Evolutionary conservation across 2,329 filamentous ascomycete species (phyloP).

Genomic region (Emericellopsis cladophorae): DNA sequence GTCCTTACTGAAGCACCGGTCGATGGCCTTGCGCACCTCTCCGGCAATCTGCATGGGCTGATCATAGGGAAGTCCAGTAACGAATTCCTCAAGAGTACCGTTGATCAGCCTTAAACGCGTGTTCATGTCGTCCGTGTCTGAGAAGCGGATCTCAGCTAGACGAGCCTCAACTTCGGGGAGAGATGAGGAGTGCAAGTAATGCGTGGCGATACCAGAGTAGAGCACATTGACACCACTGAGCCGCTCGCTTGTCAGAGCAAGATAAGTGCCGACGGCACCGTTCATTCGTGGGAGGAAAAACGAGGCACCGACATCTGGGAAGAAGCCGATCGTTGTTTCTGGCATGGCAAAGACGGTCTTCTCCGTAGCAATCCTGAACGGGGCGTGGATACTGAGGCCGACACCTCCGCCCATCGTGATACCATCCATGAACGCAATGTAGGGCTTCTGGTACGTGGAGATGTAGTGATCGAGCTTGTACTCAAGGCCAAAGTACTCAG

Average conservation of each 20-base stretch:
- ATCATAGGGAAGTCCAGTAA: constrained; percentile 69
- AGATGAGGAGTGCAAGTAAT: constrained; percentile 87
- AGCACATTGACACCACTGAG: constrained; percentile 76
- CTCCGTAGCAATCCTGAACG: constrained; percentile 93
- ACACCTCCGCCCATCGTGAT: constrained; percentile 98
- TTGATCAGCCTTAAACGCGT: constrained; percentile 64
- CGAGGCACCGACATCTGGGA: constrained; percentile 91
- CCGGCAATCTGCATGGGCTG: constrained; percentile 57
- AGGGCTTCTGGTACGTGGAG: constrained; percentile 85
- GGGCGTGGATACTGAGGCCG: constrained; percentile 85
- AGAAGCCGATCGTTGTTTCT: constrained; percentile 96
- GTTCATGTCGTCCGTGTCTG: constrained; percentile 54
- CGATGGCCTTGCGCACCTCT: constrained; percentile 65
- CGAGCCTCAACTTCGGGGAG: constrained; percentile 71
- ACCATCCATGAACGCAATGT: constrained; percentile 92
- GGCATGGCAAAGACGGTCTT: constrained; percentile 96
- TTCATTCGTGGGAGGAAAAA: constrained; percentile 92
- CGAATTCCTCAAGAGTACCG: constrained; percentile 83
- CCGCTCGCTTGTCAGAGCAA: constrained; percentile 79
- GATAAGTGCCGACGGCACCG: constrained; percentile 77
- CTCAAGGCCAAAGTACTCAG: constrained; percentile 85
- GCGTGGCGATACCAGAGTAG: constrained; percentile 85
- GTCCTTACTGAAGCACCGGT: constrained; percentile 63
- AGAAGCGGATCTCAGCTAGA: constrained; percentile 80
- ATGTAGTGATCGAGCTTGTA: constrained; percentile 95